Conservation (phyloP, 2,329 filamentous ascomycete genomes). For the Trichoderma hamatum region DNA sequence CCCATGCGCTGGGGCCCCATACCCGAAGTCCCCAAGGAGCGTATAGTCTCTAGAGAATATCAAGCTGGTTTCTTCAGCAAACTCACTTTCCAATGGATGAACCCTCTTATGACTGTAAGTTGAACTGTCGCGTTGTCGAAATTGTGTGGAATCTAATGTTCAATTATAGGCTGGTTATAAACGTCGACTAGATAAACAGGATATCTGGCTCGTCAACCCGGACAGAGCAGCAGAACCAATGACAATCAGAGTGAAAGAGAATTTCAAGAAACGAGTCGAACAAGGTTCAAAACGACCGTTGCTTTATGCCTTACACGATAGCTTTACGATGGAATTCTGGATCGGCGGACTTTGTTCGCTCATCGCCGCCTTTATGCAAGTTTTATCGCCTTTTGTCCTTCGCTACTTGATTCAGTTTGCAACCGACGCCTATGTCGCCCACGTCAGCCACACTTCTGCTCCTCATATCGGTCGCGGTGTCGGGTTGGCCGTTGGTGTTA, state of each 20-base stretch:
- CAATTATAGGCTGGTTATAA: conserved; percentile 73
- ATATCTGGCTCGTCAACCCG: conserved; percentile 89
- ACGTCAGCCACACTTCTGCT: conserved; percentile 50
- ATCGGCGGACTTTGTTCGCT: conserved; percentile 80
- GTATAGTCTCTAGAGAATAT: conserved; percentile 66
- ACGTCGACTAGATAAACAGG: conserved; percentile 77
- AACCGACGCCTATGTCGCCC: conserved; percentile 73
- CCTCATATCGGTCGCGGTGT: conserved; percentile 77
- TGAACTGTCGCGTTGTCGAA: not conserved
- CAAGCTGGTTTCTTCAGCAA: conserved; percentile 73
- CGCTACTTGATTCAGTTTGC: conserved; percentile 88
- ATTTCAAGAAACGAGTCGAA: conserved; percentile 70
- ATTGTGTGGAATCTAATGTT: not conserved
- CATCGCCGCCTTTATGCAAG: conserved; percentile 71
- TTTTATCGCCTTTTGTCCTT: conserved; percentile 81
- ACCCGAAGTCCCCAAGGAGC: conserved; percentile 59
- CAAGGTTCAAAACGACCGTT: conserved; percentile 74
- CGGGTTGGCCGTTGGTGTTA: conserved; percentile 82
- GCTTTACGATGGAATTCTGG: conserved; percentile 82
- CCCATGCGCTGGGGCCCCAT: conserved; percentile 62
- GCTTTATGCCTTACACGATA: conserved; percentile 81
- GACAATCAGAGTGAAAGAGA: conserved; percentile 64
- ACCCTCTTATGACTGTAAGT: conserved; percentile 76
- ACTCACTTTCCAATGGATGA: conserved; percentile 88
- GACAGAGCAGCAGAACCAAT: conserved; percentile 72